Base-by-base conservation (phyloP, 257 asterid species). In the Anisodus acutangulus region DNA sequence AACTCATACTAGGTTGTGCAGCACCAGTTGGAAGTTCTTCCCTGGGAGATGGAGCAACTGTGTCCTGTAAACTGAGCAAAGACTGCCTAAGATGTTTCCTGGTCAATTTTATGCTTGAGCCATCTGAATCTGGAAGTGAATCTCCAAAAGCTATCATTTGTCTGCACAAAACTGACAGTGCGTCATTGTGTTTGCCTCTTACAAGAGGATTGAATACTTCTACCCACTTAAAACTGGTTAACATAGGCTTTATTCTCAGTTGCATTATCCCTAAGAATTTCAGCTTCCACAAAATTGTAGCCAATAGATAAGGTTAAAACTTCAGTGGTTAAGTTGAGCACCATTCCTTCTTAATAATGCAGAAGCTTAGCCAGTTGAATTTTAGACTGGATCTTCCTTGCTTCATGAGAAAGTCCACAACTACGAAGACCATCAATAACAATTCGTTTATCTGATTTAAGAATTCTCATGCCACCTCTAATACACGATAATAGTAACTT, bases 41-140 rank as follows among this genome's bases (percentile, higher is more conserved):
- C 3, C 35, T 6, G 64, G 22, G 85, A 64, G 78, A 71, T 53
- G 26, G 47, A 59, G 80, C 67, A 63, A 82, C 47, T 68, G 85
- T 2, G 79, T 45, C 51, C 68, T 88, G 92, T 85, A 59, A 64
- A 81, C 83, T 83, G 67, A 82, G 83, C 68, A 55, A 19, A 57
- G 66, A 72, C 68, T 88, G 63, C 58, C 88, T 72, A 57, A 60
- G 86, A 41, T 91, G 92, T 86, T 89, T 93, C 87, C 90, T 90
- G 9, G 45, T 43, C 17, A 41, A 69, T 49, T 68, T 83, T 53
- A 47, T 79, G 80, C 60, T 15, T 54, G 51, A 67, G 39, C 71
- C 74, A 74, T 64, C 78, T 13, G 83, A 80, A 85, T 3, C 37
- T 13, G 83, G 72, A 49, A 86, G 86, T 88, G 90, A 84, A 85